phyloP scores from a whole-genome alignment of 2,329 filamentous ascomycete species.

The Ilyonectria mors-panacis region DNA sequence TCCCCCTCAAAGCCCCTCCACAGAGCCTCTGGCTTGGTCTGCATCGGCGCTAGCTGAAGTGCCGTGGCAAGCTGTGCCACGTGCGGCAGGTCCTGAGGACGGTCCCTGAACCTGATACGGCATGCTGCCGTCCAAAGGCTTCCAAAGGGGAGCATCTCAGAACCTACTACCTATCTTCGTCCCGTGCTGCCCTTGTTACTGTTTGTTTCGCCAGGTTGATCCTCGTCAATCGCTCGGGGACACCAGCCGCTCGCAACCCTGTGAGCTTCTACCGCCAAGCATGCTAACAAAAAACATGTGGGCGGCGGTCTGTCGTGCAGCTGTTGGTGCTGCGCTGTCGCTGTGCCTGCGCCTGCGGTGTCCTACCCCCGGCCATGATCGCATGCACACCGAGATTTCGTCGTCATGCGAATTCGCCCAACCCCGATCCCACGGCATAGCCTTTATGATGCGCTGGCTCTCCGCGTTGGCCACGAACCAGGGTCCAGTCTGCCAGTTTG shows the following conservation, averaged over 20 bases:
- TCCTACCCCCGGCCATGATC: conserved; percentile 10
- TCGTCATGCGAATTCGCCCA: conserved; percentile 22
- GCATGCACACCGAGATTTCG: conserved; percentile 26
- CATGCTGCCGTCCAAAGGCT: conserved; percentile 1
- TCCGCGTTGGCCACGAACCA: conserved; percentile 19
- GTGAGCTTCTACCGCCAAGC: neutral
- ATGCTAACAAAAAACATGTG: conserved; percentile 1
- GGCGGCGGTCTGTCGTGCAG: neutral
- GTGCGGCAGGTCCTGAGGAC: conserved; percentile 14
- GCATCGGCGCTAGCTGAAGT: conserved; percentile 25
- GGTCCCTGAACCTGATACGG: conserved; percentile 33
- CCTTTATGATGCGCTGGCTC: conserved; percentile 23
- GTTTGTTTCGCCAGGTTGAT: neutral
- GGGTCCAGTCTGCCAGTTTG: conserved; percentile 4
- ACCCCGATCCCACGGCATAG: conserved; percentile 17
- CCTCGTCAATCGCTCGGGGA: neutral
- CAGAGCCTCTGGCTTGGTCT: conserved; percentile 14
- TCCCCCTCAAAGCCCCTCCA: conserved; percentile 2
- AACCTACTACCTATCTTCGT: neutral
- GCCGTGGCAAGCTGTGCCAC: conserved; percentile 25
- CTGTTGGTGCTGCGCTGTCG: neutral
- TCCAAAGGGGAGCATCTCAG: conserved; percentile 1
- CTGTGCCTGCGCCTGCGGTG: conserved; percentile 2
- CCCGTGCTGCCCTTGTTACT: neutral
- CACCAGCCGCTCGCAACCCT: neutral